Evolutionary conservation across 2,329 filamentous ascomycete species (phyloP), one percentile per base, ranked within the genome.

Genomic region (Trichophyton mentagrophytes): DNA sequence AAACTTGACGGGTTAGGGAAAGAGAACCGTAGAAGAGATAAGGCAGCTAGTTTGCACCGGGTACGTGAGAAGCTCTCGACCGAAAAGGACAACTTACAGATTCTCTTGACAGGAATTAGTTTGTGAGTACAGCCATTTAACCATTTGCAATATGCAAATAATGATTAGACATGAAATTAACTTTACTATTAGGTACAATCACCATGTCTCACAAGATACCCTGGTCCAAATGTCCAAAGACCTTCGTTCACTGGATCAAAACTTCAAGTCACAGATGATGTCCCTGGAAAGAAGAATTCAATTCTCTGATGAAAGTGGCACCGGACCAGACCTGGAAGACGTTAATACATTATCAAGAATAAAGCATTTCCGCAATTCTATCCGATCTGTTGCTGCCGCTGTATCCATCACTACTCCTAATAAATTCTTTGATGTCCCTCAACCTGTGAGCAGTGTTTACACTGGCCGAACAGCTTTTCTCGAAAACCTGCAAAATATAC

Each of bases 391-490:
- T 11, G 49, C n/a, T 15, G 9, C 49, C 4, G 49, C 20, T 1
- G 49, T 22, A 3, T 55, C 49, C 1, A 7, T 55, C 17, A 27
- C 20, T 11, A 55, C n/a, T 5, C 20, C 20, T 2, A 68, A 69
- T 59, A 62, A 67, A 53, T 61, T 67, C 61, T 69, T 66, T 59
- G 57, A 64, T 20, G 62, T 63, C 3, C 66, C 65, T 38, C 62
- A 67, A n/a, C 30, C 58, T 5, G 63, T 65, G 15, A 66, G 61
- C 57, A 65, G 62, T 46, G 55, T 62, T 25, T 69, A 64, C 47
- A 66, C 63, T 38, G 65, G 66, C 11, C 55, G 67, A 17, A n/a
- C 11, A 4, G 1, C 13, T 4, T 42, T 13, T 15, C 2, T 42
- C 11, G 13, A 42, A 11, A 42, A 42, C 9, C 13, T 42, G 1